Evolutionary conservation across 176 grass and related monocot species (phyloP).

Genomic region (Avena insularis): DNA sequence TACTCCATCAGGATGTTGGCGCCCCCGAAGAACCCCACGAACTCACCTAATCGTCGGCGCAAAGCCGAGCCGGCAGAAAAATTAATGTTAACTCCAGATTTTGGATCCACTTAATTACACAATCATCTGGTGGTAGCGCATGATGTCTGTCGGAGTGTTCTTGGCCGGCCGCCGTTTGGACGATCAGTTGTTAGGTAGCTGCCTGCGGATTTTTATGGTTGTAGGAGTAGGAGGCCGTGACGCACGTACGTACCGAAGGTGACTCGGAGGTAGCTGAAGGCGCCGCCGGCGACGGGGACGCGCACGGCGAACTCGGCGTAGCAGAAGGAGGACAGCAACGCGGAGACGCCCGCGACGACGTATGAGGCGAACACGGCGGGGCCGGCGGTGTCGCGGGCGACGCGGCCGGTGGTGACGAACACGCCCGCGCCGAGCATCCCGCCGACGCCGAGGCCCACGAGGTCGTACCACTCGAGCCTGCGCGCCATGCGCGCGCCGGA

Average conservation of each 20-base stretch:
- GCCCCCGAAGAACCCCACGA: slow-evolving; percentile 91
- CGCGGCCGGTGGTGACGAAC: slow-evolving; percentile 65
- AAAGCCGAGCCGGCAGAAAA: neutral
- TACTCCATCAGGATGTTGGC: slow-evolving; percentile 98
- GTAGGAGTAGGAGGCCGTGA: neutral
- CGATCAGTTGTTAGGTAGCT: neutral
- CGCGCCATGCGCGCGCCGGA: slow-evolving; percentile 78
- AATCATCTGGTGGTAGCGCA: no score
- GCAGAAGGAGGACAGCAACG: slow-evolving; percentile 86
- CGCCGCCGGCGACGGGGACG: slow-evolving; percentile 89
- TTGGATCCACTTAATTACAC: neutral
- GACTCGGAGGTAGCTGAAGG: slow-evolving; percentile 73
- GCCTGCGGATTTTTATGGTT: neutral
- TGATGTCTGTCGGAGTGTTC: neutral
- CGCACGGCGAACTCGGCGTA: slow-evolving; percentile 95
- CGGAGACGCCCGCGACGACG: slow-evolving; percentile 79
- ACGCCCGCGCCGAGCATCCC: slow-evolving; percentile 64
- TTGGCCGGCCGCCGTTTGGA: neutral
- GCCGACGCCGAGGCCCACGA: slow-evolving; percentile 73
- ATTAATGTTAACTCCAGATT: neutral
- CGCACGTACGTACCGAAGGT: slow-evolving; percentile 67
- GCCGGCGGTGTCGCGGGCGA: slow-evolving; percentile 51
- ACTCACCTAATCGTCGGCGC: slow-evolving; percentile 58
- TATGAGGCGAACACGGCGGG: slow-evolving; percentile 64
- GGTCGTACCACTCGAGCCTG: slow-evolving; percentile 85